A percentile compares a stretch with the other conserved stretches of the same genome.
Evolutionary conservation across 148 eudicot genomes (phyloP).

Genomic region (Amaranthus hypochondriacus): DNA sequence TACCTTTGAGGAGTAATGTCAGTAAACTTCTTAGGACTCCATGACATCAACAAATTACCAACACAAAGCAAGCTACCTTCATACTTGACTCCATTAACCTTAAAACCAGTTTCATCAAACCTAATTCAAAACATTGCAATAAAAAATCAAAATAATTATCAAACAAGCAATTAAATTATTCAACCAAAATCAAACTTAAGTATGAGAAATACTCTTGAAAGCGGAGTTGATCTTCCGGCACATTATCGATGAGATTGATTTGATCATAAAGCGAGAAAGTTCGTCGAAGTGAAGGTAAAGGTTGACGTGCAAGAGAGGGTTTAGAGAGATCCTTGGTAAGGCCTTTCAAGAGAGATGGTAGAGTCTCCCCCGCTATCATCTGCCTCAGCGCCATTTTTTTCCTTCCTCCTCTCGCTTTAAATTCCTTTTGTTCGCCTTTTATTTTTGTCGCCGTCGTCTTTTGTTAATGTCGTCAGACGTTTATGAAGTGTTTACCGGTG

Average conservation of each 20-base stretch:
- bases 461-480: no score
- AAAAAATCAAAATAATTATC: neutral
- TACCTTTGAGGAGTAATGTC: conserved; percentile 76
- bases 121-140: conserved; percentile 24
- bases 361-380: conserved; percentile 44
- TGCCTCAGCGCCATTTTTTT: conserved; percentile 54
- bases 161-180: neutral
- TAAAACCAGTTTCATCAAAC: conserved; percentile 72
- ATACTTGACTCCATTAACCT: conserved; percentile 66
- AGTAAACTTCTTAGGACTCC: conserved; percentile 66
- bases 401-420: neutral
- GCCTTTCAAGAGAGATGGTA: conserved; percentile 61
- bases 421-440: no score
- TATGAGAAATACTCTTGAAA: conserved; percentile 53
- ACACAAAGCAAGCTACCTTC: conserved; percentile 88
- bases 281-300: conserved; percentile 75
- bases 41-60: conserved; percentile 81
- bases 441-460: no score
- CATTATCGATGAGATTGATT: conserved; percentile 81
- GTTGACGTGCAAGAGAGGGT: conserved; percentile 28
- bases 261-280: conserved; percentile 95
- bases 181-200: neutral
- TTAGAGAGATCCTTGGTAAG: conserved; percentile 33
- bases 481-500: no score
- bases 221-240: conserved; percentile 89